Evolutionary conservation across 1,139 yeast species (phyloP).

Genomic region (Hyphopichia fennica): DNA sequence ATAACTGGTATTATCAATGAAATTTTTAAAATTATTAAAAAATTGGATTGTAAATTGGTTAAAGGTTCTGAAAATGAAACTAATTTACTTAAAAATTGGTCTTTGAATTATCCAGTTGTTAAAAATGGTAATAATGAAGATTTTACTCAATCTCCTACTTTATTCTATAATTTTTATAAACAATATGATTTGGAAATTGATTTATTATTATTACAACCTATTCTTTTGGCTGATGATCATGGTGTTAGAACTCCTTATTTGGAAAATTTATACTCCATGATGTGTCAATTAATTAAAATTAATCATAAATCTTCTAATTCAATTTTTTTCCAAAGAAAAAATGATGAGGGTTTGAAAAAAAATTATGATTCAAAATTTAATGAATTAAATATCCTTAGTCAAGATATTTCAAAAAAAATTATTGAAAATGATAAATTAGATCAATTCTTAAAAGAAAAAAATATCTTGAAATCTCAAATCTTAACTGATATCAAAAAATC

Average conservation of each 20-base stretch:
- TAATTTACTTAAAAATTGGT: slow-evolving; percentile 56
- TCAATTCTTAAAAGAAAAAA: slow-evolving; percentile 21
- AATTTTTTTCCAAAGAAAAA: slow-evolving; percentile 33
- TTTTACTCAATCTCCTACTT: slow-evolving; percentile 46
- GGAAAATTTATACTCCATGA: slow-evolving; percentile 79
- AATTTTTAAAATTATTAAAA: slow-evolving; percentile 67
- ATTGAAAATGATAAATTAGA: slow-evolving; percentile 20
- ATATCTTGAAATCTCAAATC: slow-evolving; percentile 18
- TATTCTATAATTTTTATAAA: slow-evolving; percentile 63
- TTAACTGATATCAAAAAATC: slow-evolving; percentile 18
- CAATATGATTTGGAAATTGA: slow-evolving; percentile 63
- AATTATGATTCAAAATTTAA: slow-evolving; percentile 13
- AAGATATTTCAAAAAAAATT: slow-evolving; percentile 21
- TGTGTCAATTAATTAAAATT: slow-evolving; percentile 64
- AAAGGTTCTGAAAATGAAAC: slow-evolving; percentile 66
- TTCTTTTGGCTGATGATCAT: slow-evolving; percentile 80
- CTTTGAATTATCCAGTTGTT: slow-evolving; percentile 39
- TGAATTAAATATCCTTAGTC: slow-evolving; percentile 18
- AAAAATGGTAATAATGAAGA: slow-evolving; percentile 22
- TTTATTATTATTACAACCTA: slow-evolving; percentile 77
- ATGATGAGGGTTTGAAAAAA: slow-evolving; percentile 1
- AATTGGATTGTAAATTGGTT: slow-evolving; percentile 74
- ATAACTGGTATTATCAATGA: slow-evolving; percentile 78
- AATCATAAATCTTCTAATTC: slow-evolving; percentile 33
- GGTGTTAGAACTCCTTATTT: slow-evolving; percentile 85